Conservation (phyloP, 1,284 basidiomycete species). For the Filobasidium uniguttulatum region DNA sequence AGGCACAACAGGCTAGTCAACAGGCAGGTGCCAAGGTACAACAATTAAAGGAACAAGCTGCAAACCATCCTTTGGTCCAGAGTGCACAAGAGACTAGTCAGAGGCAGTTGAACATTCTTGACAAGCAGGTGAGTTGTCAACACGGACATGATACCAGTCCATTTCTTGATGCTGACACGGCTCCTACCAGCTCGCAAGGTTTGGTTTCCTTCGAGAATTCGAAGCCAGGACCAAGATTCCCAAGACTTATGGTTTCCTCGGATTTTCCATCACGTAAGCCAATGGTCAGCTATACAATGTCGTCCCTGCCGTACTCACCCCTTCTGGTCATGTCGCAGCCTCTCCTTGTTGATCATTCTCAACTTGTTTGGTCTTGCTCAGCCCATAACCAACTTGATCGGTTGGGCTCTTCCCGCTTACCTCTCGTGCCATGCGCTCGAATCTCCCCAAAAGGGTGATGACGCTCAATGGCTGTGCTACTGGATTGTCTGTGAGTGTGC, state of each 20-base stretch:
- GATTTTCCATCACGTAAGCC: conserved; percentile 16
- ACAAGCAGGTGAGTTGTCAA: conserved; percentile 6
- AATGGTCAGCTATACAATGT: not conserved
- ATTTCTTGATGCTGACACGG: not conserved
- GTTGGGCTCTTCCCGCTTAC: conserved; percentile 39
- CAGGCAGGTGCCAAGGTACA: conserved; percentile 9
- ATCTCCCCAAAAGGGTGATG: conserved; percentile 35
- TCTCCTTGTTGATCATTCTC: conserved; percentile 30
- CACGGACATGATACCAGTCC: not conserved
- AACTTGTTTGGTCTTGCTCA: conserved; percentile 38
- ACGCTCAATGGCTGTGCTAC: conserved; percentile 40
- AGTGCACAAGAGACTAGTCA: conserved; percentile 1
- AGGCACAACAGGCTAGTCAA: conserved; percentile 3
- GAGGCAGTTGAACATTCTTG: conserved; percentile 12
- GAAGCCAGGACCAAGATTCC: conserved; percentile 13
- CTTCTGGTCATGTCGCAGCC: not conserved
- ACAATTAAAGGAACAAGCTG: conserved; percentile 2
- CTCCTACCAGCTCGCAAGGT: conserved; percentile 8
- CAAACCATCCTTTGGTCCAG: conserved; percentile 15
- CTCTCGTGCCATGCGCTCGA: conserved; percentile 38
- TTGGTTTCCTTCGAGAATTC: conserved; percentile 15
- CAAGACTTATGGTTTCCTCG: conserved; percentile 18
- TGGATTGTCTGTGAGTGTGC: conserved; percentile 38
- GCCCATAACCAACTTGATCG: conserved; percentile 37
- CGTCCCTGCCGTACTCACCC: not conserved